Conservation (phyloP, 768 basidiomycete species). For the Boletellus emodensis region DNA sequence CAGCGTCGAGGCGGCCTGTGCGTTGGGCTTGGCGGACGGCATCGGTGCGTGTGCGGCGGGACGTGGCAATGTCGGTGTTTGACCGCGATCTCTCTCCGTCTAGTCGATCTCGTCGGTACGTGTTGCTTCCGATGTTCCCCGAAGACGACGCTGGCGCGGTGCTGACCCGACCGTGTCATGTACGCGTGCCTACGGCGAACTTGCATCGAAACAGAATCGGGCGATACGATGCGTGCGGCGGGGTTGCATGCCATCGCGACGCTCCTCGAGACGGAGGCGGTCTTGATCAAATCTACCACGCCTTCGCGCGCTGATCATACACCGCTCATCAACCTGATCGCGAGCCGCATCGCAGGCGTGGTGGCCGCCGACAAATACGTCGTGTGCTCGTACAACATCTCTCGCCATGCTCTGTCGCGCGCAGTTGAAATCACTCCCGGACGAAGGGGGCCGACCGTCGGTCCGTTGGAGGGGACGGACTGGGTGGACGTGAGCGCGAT, state of each 20-base stretch:
- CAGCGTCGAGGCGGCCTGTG: slow-evolving; percentile 96
- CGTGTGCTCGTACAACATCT: slow-evolving; percentile 88
- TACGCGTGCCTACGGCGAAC: background rate
- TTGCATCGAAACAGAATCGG: slow-evolving; percentile 64
- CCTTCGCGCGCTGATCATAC: slow-evolving; percentile 60
- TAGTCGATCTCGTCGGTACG: slow-evolving; percentile 89
- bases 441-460: slow-evolving; percentile 82
- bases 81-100: background rate
- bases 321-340: slow-evolving; percentile 73
- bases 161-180: too few relatives aligned
- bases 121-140: slow-evolving; percentile 22
- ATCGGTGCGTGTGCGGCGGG: slow-evolving; percentile 59
- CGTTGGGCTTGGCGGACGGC: slow-evolving; percentile 93
- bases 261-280: slow-evolving; percentile 81
- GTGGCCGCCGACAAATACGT: slow-evolving; percentile 85
- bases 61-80: background rate
- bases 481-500: slow-evolving; percentile 94
- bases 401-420: slow-evolving; percentile 53
- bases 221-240: slow-evolving; percentile 98
- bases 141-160: too few relatives aligned
- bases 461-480: slow-evolving; percentile 70
- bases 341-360: slow-evolving; percentile 87
- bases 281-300: slow-evolving; percentile 78
- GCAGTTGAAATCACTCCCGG: slow-evolving; percentile 83
- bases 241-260: slow-evolving; percentile 93